Evolutionary conservation across 1,139 yeast genomes (phyloP), one percentile per base, ranked within the genome.

Genomic region (Geotrichum bryndzae): DNA sequence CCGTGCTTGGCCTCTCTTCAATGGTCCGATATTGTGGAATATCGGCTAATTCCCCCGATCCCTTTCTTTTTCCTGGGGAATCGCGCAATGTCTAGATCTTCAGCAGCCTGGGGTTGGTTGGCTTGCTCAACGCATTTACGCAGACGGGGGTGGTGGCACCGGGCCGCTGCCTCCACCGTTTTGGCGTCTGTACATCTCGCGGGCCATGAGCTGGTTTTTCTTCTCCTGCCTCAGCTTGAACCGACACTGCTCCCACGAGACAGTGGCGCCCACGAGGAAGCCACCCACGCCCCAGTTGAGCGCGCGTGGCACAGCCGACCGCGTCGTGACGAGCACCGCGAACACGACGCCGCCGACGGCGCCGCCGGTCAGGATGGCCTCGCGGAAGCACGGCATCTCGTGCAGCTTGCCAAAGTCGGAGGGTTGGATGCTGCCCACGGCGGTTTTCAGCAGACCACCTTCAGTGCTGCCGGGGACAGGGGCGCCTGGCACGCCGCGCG

Each of bases 231-330:
- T 79, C 71, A 96, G 79, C 61, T 84, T 80, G 58, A 85, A 81
- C 64, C 96, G 80, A 73, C 98, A 92, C 74, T 90, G 96, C 73
- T 92, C 97, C 96, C 97, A 92, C 0, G 96, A 90, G 48, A 89
- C 86, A 0, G 88, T 80, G 59, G 90, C 85, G 1, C 97, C 97
- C 48, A 90, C 73, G 65, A 89, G 76, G 67, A 91, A 84, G 3
- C 96, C 96, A 54, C 90, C 88, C 58, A 89, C 80, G 5, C 87
- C 86, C 97, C 97, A 92, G 73, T 91, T 89, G 41, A 84, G 77
- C 0, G 95, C 85, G 65, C 82, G 80, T 7, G 77, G 71, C 1
- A 86, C 79, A 51, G 86, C 82, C 68, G 87, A 85, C 67, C 88
- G 89, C 60, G 88, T 84, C 2, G 70, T 63, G n/a, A 69, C 54